phyloP scores from a whole-genome alignment of 805 yeast species.

The Cyberlindnera xishuangbannaensis region DNA sequence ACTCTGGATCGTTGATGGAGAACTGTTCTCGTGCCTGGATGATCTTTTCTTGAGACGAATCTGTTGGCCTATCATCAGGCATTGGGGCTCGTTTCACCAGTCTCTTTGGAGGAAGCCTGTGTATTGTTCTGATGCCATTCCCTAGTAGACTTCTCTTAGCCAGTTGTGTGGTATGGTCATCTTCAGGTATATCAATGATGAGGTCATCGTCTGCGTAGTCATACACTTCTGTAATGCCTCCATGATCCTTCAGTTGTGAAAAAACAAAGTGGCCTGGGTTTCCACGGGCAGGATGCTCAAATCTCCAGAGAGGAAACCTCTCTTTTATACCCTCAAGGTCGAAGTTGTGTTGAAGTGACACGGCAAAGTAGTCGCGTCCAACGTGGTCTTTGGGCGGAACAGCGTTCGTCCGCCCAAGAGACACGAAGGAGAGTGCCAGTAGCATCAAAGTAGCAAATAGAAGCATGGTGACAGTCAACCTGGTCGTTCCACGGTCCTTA shows the following conservation, averaged over 20 bases:
- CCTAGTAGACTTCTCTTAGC: conserved; percentile 13
- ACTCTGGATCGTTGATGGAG: conserved; percentile 76
- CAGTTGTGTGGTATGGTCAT: conserved; percentile 3
- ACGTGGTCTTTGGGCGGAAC: conserved; percentile 46
- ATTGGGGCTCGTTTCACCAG: conserved; percentile 58
- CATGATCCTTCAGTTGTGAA: conserved; percentile 38
- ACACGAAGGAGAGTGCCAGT: not conserved
- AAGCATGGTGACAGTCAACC: too few species aligned
- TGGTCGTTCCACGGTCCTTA: too few species aligned
- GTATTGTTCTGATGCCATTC: conserved; percentile 41
- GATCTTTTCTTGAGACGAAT: conserved; percentile 45
- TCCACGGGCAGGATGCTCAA: conserved; percentile 62
- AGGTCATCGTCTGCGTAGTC: conserved; percentile 10
- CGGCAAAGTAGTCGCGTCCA: conserved; percentile 51
- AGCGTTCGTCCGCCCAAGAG: not conserved
- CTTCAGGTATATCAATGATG: not conserved
- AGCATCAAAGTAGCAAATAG: not conserved
- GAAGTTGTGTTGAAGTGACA: conserved; percentile 42
- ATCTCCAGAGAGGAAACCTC: conserved; percentile 41
- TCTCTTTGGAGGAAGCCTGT: conserved; percentile 46
- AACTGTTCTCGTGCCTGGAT: conserved; percentile 45
- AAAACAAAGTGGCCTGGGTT: conserved; percentile 61
- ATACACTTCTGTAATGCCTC: conserved; percentile 10
- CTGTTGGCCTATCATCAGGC: conserved; percentile 35
- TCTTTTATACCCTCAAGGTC: conserved; percentile 28